Base-by-base conservation (phyloP, 768 basidiomycete species). In the Fistulinella prunicolor region DNA sequence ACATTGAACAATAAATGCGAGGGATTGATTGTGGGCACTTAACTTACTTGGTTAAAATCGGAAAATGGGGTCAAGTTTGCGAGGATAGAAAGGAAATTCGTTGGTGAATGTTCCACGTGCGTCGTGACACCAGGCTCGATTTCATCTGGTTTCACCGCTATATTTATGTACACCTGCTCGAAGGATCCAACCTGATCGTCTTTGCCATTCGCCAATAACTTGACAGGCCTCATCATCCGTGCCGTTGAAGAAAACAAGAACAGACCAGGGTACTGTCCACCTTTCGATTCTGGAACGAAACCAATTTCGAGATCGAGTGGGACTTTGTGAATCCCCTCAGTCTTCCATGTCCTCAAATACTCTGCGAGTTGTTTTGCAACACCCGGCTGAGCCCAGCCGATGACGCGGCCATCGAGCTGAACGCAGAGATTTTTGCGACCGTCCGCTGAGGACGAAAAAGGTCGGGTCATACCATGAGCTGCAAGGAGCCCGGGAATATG, bases 111-210 rank as follows among this genome's bases (percentile, higher is more conserved):
- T 70, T 99, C 96, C 35, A 96, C 86, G 67, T 99, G 96, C 1
- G 89, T 89, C 17, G 92, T 87, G 7, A 89, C 74, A 14, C 77
- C 82, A 46, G 71, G 66, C 46, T 84, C 80, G 47, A 97, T 85
- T 68, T 96, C 96, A 57, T 86, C 85, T 4, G 85, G 85, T 45
- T 82, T 89, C 59, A 90, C 86, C 3, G 96, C 95, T 63, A 99
- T 90, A 63, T 99, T 91, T 92, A 98, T 93, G 65, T 98, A 99
- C 6, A 97, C 96, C 70, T 99, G 96, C 68, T 99, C 96, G 59
- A 99, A 99, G 8, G 95, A 80, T 3, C 96, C 96, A 46, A 98
- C 78, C 65, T 89, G 89, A 65, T 99, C 96, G 53, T 89, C 78
- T 53, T 78, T 77, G 19, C 87, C 88, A 64, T 97, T 98, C 47